Base-by-base conservation (phyloP, 2,329 filamentous ascomycete genomes). In the Trichoderma arundinaceum region DNA sequence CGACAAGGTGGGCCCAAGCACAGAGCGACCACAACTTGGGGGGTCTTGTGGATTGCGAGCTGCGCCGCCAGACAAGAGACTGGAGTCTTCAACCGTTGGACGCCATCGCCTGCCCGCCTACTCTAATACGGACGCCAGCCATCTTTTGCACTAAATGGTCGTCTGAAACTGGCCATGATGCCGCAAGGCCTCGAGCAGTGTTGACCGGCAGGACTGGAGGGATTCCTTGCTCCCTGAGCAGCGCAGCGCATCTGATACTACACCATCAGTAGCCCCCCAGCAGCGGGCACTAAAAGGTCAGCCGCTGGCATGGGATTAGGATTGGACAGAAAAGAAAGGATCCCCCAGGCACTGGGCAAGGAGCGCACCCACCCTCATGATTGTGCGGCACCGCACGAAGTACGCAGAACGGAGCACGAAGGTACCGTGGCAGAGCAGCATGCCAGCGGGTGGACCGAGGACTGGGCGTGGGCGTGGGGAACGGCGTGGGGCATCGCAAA, bases 261-360 rank as follows among this genome's bases (percentile, higher is more conserved):
- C 32, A 19, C 28, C 28, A 32, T 33, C n/a, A 28, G 22, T 28
- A 28, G 4, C 10, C 33, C 58, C 28, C 38, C 49, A 62, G 58
- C 48, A 22, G 48, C 67, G 60, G 65, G 65, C 59, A 65, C 65
- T 67, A 44, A 66, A 65, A 38, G 56, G 38, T 59, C 64, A 67
- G 66, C 66, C 66, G 64, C 32, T 52, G 49, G 63, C 43, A 41
- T 41, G 46, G 46, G 46, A 19, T 33, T 33, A 33, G 28, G 54
- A 58, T n/a, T 35, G 54, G 41, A 22, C 22, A 33, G 22, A 49
- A 49, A 35, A 10, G 19, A 52, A 22, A 33, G 56, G 41, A 61
- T 44, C 64, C 57, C 38, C 46, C 22, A 33, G 57, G 51, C 57
- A 28, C 33, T 19, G 51, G 35, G 10, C 51, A 53, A 12, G 51